phyloP scores from a whole-genome alignment of 2,329 filamentous ascomycete species.

The Hyphodiscus sp. region DNA sequence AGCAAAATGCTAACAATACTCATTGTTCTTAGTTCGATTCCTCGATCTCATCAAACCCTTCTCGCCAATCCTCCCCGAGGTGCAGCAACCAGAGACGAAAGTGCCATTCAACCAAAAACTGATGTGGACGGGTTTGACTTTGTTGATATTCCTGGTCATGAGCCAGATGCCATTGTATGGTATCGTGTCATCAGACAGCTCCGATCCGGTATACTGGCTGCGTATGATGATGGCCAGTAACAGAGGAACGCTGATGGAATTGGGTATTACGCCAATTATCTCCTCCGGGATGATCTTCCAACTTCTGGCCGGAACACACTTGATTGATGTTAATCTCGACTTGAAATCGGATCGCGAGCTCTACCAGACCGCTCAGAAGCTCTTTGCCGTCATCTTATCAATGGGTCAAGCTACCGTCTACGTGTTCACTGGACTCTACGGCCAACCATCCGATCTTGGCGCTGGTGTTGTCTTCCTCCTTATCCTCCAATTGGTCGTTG shows the following conservation, averaged over 20 bases:
- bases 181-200: conserved; percentile 98
- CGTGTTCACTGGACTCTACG: conserved; percentile 96
- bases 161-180: conserved; percentile 99
- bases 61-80: conserved; percentile 98
- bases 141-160: conserved; percentile 99
- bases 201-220: conserved; percentile 98
- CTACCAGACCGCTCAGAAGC: conserved; percentile 99
- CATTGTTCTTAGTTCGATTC: conserved; percentile 69
- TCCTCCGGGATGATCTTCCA: conserved; percentile 99
- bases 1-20: conserved; percentile 22
- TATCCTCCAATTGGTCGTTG: conserved; percentile 95
- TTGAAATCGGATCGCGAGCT: conserved; percentile 99
- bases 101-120: conserved; percentile 98
- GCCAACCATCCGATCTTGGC: conserved; percentile 91
- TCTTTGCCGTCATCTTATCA: conserved; percentile 94
- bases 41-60: conserved; percentile 99
- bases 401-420: conserved; percentile 97
- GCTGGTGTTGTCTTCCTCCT: conserved; percentile 97
- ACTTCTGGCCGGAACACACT: conserved; percentile 97
- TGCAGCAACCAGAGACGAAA: conserved; percentile 97
- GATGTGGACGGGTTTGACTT: conserved; percentile 91
- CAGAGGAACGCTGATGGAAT: conserved; percentile 88
- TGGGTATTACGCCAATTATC: conserved; percentile 98
- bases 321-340: conserved; percentile 99
- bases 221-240: conserved; percentile 99